A percentile compares a stretch with the other conserved stretches of the same genome.
These are phyloP conservation scores for Berkeleyomyces rouxiae DNA, from an alignment of 2,329 filamentous ascomycete species.

Conservation along the genomic window DNA sequence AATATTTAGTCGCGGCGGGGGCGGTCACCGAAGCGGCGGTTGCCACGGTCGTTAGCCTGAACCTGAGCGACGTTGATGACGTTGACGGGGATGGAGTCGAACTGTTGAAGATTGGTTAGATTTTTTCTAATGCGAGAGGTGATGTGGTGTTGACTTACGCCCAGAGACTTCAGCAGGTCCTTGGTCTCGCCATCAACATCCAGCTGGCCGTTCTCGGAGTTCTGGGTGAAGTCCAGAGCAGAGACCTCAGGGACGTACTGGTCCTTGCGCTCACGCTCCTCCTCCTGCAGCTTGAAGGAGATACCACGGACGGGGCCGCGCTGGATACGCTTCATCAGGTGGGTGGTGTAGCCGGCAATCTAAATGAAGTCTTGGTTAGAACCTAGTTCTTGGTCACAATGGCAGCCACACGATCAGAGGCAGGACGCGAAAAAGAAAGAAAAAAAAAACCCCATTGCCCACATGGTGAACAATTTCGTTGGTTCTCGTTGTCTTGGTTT, in stretches of 20 bases:
- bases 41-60: slow-evolving; percentile 64
- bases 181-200: slow-evolving; percentile 97
- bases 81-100: slow-evolving; percentile 95
- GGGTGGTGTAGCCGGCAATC: slow-evolving; percentile 97
- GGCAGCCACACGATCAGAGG: neutral
- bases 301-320: slow-evolving; percentile 98
- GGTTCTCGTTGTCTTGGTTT: neutral
- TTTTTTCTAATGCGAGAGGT: neutral
- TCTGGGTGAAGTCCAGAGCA: slow-evolving; percentile 93
- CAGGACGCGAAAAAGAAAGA: neutral
- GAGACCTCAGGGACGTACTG: slow-evolving; percentile 99
- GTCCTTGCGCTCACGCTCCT: slow-evolving; percentile 99
- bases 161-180: slow-evolving; percentile 96
- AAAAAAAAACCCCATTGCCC: neutral
- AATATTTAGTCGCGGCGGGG: slow-evolving; percentile 27
- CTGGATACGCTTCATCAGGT: slow-evolving; percentile 99
- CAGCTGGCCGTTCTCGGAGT: slow-evolving; percentile 79
- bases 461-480: neutral
- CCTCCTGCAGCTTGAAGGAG: slow-evolving; percentile 99
- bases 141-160: slow-evolving; percentile 50
- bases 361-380: slow-evolving; percentile 21
- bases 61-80: slow-evolving; percentile 80
- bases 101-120: slow-evolving; percentile 37
- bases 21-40: slow-evolving; percentile 56
- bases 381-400: slow-evolving; percentile 6